phyloP scores from a whole-genome alignment of 2,329 filamentous ascomycete species.

The Pseudodiploospora longispora region DNA sequence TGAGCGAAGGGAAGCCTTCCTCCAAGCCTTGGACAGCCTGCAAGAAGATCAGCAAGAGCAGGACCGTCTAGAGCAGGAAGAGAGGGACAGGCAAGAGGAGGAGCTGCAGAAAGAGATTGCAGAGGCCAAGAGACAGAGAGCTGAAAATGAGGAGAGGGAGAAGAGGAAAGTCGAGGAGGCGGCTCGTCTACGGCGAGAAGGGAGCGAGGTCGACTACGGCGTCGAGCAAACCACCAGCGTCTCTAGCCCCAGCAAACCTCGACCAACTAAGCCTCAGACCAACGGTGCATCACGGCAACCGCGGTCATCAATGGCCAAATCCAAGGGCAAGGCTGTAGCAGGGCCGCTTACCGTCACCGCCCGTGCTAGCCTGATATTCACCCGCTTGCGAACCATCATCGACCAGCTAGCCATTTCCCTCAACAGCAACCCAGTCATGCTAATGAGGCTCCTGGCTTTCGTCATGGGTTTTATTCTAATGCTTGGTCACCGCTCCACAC shows the following conservation, averaged over 20 bases:
- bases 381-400: conserved; percentile 43
- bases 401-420: conserved; percentile 43
- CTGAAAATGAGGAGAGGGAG: conserved; percentile 52
- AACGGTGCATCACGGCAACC: conserved; percentile 24
- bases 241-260: conserved; percentile 26
- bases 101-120: conserved; percentile 48
- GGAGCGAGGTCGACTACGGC: conserved; percentile 60
- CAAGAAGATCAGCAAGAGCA: conserved; percentile 74
- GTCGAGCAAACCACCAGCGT: conserved; percentile 47
- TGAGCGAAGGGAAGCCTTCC: conserved; percentile 79
- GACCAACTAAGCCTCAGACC: conserved; percentile 22
- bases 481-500: conserved; percentile 64
- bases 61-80: conserved; percentile 57
- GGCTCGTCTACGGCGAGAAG: conserved; percentile 39
- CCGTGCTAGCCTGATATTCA: conserved; percentile 44
- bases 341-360: conserved; percentile 31
- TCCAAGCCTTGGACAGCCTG: conserved; percentile 75
- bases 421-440: conserved; percentile 46
- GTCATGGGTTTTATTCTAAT: conserved; percentile 69
- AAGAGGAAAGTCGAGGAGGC: conserved; percentile 43
- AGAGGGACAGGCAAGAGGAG: conserved; percentile 47
- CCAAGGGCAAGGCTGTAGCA: conserved; percentile 21
- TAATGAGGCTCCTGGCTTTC: conserved; percentile 65
- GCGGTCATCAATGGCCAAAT: conserved; percentile 16
- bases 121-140: conserved; percentile 44